Conservation (phyloP, 2,329 filamentous ascomycete species). For the Botryotinia narcissicola region DNA sequence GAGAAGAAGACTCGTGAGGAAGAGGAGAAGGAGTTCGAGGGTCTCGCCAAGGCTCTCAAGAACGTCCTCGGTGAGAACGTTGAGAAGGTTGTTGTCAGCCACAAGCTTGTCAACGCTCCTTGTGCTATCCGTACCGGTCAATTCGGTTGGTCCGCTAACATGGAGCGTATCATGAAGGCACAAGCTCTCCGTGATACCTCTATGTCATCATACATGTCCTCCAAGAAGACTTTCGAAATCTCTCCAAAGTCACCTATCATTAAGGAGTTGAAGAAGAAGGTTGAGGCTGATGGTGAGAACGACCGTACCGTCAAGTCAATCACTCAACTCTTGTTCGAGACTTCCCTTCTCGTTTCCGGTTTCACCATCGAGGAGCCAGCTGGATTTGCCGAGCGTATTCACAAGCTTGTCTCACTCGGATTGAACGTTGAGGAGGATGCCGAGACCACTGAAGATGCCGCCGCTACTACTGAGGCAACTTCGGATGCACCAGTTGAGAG, state of each 20-base stretch:
- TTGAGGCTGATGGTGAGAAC: conserved; percentile 94
- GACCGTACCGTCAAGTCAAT: conserved; percentile 99
- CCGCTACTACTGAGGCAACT: conserved; percentile 58
- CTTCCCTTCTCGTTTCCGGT: conserved; percentile 94
- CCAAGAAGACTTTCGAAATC: conserved; percentile 99
- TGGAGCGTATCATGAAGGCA: conserved; percentile 99
- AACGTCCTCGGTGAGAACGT: conserved; percentile 99
- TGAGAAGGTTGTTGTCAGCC: conserved; percentile 98
- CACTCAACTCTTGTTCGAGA: conserved; percentile 97
- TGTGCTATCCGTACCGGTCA: conserved; percentile 99
- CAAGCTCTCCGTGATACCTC: conserved; percentile 99
- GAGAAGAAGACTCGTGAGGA: conserved; percentile 95
- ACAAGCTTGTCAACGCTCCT: conserved; percentile 92
- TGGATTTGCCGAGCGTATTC: conserved; percentile 96
- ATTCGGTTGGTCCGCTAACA: conserved; percentile 99
- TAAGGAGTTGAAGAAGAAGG: conserved; percentile 99
- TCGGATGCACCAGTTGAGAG: conserved; percentile 62
- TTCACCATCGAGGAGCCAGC: conserved; percentile 99
- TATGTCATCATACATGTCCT: conserved; percentile 99
- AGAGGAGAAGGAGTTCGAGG: conserved; percentile 98
- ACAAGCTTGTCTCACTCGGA: conserved; percentile 98
- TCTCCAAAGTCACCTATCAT: conserved; percentile 98
- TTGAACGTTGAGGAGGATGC: conserved; percentile 96
- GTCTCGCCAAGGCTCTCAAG: conserved; percentile 94
- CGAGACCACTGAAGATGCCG: conserved; percentile 64